Base-by-base conservation (phyloP, 1,284 basidiomycete genomes). In the Tylopilus orsonianus region DNA sequence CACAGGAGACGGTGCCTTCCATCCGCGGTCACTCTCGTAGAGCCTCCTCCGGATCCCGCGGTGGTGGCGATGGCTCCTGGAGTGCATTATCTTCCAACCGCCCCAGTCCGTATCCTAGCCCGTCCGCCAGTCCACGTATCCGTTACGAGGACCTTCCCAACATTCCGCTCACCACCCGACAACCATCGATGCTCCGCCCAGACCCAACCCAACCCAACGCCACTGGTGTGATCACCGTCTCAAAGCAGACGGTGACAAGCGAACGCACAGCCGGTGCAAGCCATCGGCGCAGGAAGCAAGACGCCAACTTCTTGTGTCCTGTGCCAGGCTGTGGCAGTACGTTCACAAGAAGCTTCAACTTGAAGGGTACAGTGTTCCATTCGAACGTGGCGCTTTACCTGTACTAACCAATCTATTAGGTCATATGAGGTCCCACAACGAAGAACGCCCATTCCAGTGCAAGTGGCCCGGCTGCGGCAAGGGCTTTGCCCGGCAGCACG, bases 381-480 rank as follows among this genome's bases (percentile, higher is more conserved):
- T 22, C 23, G 45, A 52, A 51, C 29, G 38, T 47, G 46, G 49
- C 52, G n/a, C 36, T 43, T 55, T 46, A 44, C 48, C 47, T 42
- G 46, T 49, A 42, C 43, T 55, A 8, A 58, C 46, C 27, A 42
- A 40, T 36, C 44, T 54, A 54, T 37, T 56, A 83, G 85, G 84
- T 19, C 90, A 92, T 60, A 75, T 91, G 58, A 83, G 87, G 30
- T 87, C 85, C n/a, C 89, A 92, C 57, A 87, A 85, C 42, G 85
- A 89, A 62, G 88, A 91, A 67, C 83, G 88, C 54, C 88, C 88
- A 22, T 92, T 87, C 74, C 78, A 82, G 60, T 92, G 89, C 71
- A 85, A 87, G 61, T 91, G 87, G 86, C 87, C 89, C 0, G 88
- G 87, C 16, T 92, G 89, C 59, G 83, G 80, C 41, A 90, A 90